Evolutionary conservation across 768 basidiomycete species (phyloP), one percentile per base, ranked within the genome.

Genomic region (Suillus decipiens): DNA sequence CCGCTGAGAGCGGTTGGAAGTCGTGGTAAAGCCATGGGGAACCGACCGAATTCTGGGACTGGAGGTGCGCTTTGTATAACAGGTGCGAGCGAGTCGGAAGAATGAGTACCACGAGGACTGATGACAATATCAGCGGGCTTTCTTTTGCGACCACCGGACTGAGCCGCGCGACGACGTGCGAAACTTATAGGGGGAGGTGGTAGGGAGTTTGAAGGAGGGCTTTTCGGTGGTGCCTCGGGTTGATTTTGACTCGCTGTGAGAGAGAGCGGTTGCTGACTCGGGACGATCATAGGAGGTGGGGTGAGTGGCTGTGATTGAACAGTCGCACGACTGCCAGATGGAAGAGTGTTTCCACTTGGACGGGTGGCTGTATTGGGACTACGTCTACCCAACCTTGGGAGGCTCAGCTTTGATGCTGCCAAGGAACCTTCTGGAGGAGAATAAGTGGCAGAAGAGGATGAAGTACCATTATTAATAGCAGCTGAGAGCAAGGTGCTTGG

Each of bases 41-140:
- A 80, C 22, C 84, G 79, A 10, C 80, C 79, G 12, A 80, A 72
- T 66, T 75, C 75, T 59, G 76, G 70, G 51, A 89, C 78, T 0
- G 90, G 88, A 1, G 90, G 90, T 0, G 90, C 90, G 67, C 89
- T 91, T 72, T 92, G 90, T 39, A 93, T 89, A 55, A 82, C 81
- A 28, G 89, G 89, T 61, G 83, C 83, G 45, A 88, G 76, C 61
- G 84, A 84, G 63, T 87, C 86, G 19, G 72, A 75, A 0, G 75
- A 70, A 36, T 84, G 81, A 5, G 79, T 71, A 64, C 87, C 88
- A 59, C 88, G 80, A 11, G 90, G 89, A 66, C 85, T 89, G 79
- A 93, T 91, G 64, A 91, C 69, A 64, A 92, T 89, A 69, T 92
- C 90, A 2, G 90, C 89, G 0, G 90, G 90, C 73, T 91, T 92